Conservation (phyloP, 2,329 filamentous ascomycete species). For the Talaromyces pinophilus region DNA sequence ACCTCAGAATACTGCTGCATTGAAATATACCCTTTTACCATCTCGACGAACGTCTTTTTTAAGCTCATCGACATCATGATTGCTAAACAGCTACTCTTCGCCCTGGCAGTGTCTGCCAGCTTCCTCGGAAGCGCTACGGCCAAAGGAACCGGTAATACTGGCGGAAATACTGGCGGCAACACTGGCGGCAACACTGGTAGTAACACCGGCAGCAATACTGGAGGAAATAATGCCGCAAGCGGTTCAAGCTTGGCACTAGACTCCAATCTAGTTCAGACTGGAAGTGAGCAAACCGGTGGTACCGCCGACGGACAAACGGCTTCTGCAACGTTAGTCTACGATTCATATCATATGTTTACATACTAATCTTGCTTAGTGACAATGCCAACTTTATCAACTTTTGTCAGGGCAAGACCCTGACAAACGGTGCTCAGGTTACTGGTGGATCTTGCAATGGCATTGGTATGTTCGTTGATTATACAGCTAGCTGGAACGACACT, state of each 20-base stretch:
- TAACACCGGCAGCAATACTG: slow-evolving; percentile 20
- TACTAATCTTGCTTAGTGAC: slow-evolving; percentile 40
- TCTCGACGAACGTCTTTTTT: neutral
- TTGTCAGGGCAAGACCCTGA: slow-evolving; percentile 56
- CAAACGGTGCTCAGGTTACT: slow-evolving; percentile 56
- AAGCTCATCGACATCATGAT: slow-evolving; percentile 5
- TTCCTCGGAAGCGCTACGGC: neutral
- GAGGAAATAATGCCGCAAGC: neutral
- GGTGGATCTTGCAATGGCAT: slow-evolving; percentile 60
- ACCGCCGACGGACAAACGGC: slow-evolving; percentile 42
- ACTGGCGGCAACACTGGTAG: slow-evolving; percentile 25
- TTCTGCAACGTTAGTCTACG: slow-evolving; percentile 48
- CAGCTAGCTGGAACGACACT: slow-evolving; percentile 8
- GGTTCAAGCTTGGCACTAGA: slow-evolving; percentile 33
- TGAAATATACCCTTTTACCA: neutral
- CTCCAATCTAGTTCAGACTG: slow-evolving; percentile 44
- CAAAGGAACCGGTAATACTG: slow-evolving; percentile 8
- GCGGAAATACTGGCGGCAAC: slow-evolving; percentile 30
- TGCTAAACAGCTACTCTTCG: slow-evolving; percentile 5
- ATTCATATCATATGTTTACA: neutral
- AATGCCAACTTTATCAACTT: slow-evolving; percentile 62
- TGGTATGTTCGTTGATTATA: slow-evolving; percentile 32
- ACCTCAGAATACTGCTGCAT: neutral
- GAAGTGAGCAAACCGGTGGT: slow-evolving; percentile 26
- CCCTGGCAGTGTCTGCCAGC: slow-evolving; percentile 3